Evolutionary conservation across 2,329 filamentous ascomycete species (phyloP).

Genomic region (Macrophomina tecta): DNA sequence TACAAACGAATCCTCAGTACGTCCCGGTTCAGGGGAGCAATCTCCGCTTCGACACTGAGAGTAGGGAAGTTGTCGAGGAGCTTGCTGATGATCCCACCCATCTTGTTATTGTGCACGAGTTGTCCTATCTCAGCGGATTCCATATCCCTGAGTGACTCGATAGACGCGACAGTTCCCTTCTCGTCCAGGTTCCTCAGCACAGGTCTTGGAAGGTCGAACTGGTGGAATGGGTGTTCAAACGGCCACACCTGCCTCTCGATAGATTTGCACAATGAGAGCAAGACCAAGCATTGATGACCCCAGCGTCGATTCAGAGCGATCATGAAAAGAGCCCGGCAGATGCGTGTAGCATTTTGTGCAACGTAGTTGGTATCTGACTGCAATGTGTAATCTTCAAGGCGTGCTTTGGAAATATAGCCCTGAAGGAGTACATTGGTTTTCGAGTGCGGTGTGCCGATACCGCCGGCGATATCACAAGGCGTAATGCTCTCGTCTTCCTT

Average conservation of each 20-base stretch:
- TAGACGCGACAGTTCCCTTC: conserved; percentile 73
- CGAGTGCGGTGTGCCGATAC: conserved; percentile 71
- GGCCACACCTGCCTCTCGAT: conserved; percentile 97
- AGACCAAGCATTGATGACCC: conserved; percentile 92
- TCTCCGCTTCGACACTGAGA: conserved; percentile 87
- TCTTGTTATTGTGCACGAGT: conserved; percentile 87
- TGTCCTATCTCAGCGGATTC: conserved; percentile 87
- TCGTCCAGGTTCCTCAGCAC: conserved; percentile 84
- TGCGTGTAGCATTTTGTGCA: conserved; percentile 92
- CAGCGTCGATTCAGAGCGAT: conserved; percentile 93
- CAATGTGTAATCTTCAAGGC: conserved; percentile 91
- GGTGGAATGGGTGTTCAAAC: conserved; percentile 90
- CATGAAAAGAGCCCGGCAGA: conserved; percentile 95
- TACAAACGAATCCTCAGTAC: conserved; percentile 89
- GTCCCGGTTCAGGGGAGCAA: conserved; percentile 92
- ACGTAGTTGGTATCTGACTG: conserved; percentile 93
- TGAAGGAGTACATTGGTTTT: conserved; percentile 97
- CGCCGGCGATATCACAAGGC: conserved; percentile 78
- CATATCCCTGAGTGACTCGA: conserved; percentile 92
- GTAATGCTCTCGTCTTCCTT: conserved; percentile 66
- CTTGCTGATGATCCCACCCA: conserved; percentile 80
- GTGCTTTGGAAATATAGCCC: conserved; percentile 86
- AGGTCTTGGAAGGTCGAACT: conserved; percentile 87
- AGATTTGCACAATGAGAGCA: conserved; percentile 91
- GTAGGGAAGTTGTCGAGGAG: conserved; percentile 92